A percentile compares a stretch with the other conserved stretches of the same genome.
Conservation (phyloP, 805 yeast genomes). For the Kodamaea restingae region DNA sequence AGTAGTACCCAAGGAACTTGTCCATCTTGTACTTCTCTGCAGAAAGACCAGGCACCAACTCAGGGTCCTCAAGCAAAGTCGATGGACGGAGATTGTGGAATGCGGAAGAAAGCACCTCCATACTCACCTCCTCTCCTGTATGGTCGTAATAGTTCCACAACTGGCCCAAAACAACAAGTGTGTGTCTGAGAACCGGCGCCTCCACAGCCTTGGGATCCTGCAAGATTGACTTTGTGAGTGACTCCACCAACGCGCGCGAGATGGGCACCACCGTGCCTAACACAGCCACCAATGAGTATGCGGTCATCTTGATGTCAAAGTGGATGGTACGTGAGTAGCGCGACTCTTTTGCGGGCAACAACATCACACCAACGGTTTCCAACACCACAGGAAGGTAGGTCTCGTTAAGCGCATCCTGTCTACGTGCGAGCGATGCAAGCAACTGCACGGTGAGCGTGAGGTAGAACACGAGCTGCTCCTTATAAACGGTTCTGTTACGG, state of each 20-base stretch:
- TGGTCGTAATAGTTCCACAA: slow-evolving; percentile 28
- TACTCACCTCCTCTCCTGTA: slow-evolving; percentile 14
- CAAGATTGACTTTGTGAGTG: slow-evolving; percentile 33
- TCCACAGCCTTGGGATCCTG: slow-evolving; percentile 22
- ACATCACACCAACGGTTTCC: slow-evolving; percentile 54
- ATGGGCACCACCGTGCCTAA: slow-evolving; percentile 70
- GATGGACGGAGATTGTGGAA: slow-evolving; percentile 16
- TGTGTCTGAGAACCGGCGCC: slow-evolving; percentile 23
- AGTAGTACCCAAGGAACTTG: slow-evolving; percentile 29
- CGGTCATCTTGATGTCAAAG: slow-evolving; percentile 70
- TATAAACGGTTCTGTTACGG: slow-evolving; percentile 53
- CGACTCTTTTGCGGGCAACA: slow-evolving; percentile 32
- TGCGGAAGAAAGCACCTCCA: slow-evolving; percentile 11
- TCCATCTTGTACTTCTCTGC: slow-evolving; percentile 26
- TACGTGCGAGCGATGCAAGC: slow-evolving; percentile 56
- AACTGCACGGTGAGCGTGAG: slow-evolving; percentile 67
- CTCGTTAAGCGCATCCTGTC: slow-evolving; percentile 41
- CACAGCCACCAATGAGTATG: slow-evolving; percentile 78
- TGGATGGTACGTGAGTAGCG: slow-evolving; percentile 17
- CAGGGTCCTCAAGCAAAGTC: slow-evolving; percentile 22
- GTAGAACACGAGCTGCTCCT: slow-evolving; percentile 73
- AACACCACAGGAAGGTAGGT: slow-evolving; percentile 52
- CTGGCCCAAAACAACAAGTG: slow-evolving; percentile 39
- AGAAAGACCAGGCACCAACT: slow-evolving; percentile 12
- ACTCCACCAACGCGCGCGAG: slow-evolving; percentile 22